These are phyloP conservation scores for Zygosaccharomyces bisporus DNA, from an alignment of 805 yeast genomes.

Conservation along the genomic window DNA sequence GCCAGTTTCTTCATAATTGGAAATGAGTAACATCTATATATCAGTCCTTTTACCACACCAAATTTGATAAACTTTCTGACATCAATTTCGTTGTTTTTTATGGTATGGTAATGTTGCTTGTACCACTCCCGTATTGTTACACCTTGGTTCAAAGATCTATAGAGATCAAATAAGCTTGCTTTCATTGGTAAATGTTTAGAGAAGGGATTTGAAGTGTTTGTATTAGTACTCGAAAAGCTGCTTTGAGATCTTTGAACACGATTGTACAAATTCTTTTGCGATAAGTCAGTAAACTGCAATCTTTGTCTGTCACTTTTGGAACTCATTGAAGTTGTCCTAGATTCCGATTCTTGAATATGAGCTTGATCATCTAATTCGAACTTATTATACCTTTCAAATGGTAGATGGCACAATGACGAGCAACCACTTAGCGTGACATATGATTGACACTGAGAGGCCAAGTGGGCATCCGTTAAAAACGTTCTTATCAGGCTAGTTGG, in stretches of 20 bases:
- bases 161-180: conserved; percentile 65
- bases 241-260: conserved; percentile 17
- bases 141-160: conserved; percentile 75
- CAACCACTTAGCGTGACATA: conserved; percentile 54
- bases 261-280: conserved; percentile 4
- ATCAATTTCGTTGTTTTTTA: conserved; percentile 59
- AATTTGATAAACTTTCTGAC: conserved; percentile 79
- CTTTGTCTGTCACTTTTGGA: conserved; percentile 16
- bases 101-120: conserved; percentile 52
- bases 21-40: conserved; percentile 74
- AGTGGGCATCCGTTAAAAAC: conserved; percentile 57
- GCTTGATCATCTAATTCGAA: conserved; percentile 10
- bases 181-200: conserved; percentile 49
- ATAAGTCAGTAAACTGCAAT: conserved; percentile 6
- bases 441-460: conserved; percentile 81
- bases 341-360: conserved; percentile 17
- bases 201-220: conserved; percentile 8
- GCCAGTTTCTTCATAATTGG: conserved; percentile 49
- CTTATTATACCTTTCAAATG: conserved; percentile 27
- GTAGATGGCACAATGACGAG: conserved; percentile 33
- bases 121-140: conserved; percentile 80
- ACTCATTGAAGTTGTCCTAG: conserved; percentile 28
- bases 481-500: conserved; percentile 73
- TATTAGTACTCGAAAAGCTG: conserved; percentile 17
- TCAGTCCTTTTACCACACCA: conserved; percentile 77